Conservation (phyloP, 2,329 filamentous ascomycete species). For the Ascochyta pisi region DNA sequence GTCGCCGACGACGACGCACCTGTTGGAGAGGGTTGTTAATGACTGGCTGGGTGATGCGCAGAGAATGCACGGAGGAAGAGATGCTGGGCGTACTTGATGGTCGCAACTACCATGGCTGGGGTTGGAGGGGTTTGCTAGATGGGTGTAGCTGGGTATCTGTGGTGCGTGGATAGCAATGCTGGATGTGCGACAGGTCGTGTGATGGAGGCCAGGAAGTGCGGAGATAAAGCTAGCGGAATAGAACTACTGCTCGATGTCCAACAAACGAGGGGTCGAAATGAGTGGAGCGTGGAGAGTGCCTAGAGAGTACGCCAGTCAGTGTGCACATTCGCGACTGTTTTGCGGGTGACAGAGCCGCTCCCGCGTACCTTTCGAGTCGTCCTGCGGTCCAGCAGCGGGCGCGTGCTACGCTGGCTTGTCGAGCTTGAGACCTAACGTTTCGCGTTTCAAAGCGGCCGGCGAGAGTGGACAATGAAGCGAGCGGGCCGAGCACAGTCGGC, state of each 20-base stretch:
- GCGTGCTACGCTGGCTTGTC: constrained; percentile 46
- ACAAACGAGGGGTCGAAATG: constrained; percentile 48
- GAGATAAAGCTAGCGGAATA: constrained; percentile 32
- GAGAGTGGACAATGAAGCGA: constrained; percentile 33
- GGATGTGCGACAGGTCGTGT: constrained; percentile 21
- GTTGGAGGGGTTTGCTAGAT: constrained; percentile 2
- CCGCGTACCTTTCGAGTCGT: constrained; percentile 42
- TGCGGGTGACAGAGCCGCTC: constrained; percentile 28
- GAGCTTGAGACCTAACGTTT: constrained; percentile 50
- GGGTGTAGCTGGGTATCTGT: constrained; percentile 2
- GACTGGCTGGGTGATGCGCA: neutral
- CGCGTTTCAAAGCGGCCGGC: constrained; percentile 41
- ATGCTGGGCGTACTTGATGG: constrained; percentile 49
- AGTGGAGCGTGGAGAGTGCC: constrained; percentile 40
- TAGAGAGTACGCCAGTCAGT: constrained; percentile 40
- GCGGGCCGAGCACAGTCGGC: constrained; percentile 17
- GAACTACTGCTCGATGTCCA: constrained; percentile 39
- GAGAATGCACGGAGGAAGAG: neutral
- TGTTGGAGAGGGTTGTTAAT: constrained; percentile 50
- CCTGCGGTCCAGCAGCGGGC: constrained; percentile 36
- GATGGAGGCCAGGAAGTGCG: constrained; percentile 26
- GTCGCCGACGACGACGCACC: constrained; percentile 98
- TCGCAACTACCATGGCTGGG: constrained; percentile 50
- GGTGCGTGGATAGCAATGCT: constrained; percentile 10
- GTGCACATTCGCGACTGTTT: constrained; percentile 25